Conservation (phyloP, 2,329 filamentous ascomycete species). For the Venturia oleaginea region DNA sequence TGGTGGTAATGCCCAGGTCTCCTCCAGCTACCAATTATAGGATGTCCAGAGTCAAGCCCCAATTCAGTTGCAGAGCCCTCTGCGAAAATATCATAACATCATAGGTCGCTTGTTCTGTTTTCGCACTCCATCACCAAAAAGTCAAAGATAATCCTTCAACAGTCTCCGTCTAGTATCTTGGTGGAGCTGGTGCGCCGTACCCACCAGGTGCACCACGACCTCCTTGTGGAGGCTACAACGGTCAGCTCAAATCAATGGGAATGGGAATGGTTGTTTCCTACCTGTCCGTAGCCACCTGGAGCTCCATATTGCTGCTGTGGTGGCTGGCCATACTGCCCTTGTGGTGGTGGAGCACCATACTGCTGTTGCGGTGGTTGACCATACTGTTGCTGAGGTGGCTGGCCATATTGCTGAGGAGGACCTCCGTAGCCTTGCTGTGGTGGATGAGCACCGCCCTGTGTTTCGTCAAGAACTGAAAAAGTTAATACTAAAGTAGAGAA, state of each 20-base stretch:
- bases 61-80: neutral
- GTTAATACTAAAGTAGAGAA: slow-evolving; percentile 18
- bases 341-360: slow-evolving; percentile 23
- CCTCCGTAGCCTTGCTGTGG: slow-evolving; percentile 18
- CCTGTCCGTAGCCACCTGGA: slow-evolving; percentile 1
- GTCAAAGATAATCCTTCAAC: no score
- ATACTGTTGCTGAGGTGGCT: slow-evolving; percentile 18
- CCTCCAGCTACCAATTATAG: neutral
- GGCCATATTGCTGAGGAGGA: slow-evolving; percentile 24
- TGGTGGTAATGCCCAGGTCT: neutral
- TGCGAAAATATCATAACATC: slow-evolving; percentile 1
- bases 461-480: neutral
- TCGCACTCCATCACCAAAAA: neutral
- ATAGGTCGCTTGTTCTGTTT: neutral
- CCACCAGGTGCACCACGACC: slow-evolving; percentile 18
- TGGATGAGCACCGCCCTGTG: slow-evolving; percentile 21
- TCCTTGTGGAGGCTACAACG: slow-evolving; percentile 14
- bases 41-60: neutral
- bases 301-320: slow-evolving; percentile 4
- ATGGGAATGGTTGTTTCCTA: neutral
- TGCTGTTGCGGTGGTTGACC: slow-evolving; percentile 17
- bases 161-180: slow-evolving; percentile 10
- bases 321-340: slow-evolving; percentile 17
- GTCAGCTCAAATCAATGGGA: neutral
- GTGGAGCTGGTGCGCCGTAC: slow-evolving; percentile 13